These are phyloP conservation scores for Colletotrichum australisinense DNA, from an alignment of 2,329 filamentous ascomycete species.

Conservation along the genomic window DNA sequence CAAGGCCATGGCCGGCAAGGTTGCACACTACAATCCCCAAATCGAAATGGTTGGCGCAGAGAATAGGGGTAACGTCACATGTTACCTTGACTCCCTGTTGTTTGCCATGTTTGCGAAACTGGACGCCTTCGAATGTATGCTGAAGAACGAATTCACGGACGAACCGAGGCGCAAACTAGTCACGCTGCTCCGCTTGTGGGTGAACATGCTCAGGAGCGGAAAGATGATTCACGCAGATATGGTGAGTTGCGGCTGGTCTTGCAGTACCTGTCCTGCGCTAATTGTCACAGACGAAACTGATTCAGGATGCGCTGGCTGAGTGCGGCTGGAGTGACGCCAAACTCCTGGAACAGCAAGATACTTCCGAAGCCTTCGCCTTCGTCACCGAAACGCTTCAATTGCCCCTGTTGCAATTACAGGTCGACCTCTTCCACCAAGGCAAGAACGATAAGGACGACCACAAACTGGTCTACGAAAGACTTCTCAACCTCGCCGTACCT, in stretches of 20 bases:
- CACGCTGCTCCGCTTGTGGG: conserved; percentile 87
- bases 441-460: conserved; percentile 89
- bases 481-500: conserved; percentile 92
- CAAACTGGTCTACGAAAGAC: conserved; percentile 91
- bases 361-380: conserved; percentile 94
- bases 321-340: conserved; percentile 91
- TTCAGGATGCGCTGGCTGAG: conserved; percentile 84
- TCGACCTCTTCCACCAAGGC: conserved; percentile 94
- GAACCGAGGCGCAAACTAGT: conserved; percentile 78
- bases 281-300: conserved; percentile 74
- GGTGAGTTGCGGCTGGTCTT: conserved; percentile 58
- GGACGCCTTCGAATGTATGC: conserved; percentile 91
- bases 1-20: conserved; percentile 82
- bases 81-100: conserved; percentile 89
- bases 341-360: conserved; percentile 87
- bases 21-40: conserved; percentile 79
- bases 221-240: conserved; percentile 88
- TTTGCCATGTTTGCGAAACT: conserved; percentile 96
- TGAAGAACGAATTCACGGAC: conserved; percentile 82
- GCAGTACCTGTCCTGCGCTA: conserved; percentile 36
- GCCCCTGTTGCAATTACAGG: conserved; percentile 88
- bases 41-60: conserved; percentile 84
- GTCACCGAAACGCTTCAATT: conserved; percentile 91
- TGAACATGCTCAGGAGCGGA: conserved; percentile 89
- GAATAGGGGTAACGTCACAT: conserved; percentile 90